Conservation (phyloP, 768 basidiomycete species). For the Trametes maxima region DNA sequence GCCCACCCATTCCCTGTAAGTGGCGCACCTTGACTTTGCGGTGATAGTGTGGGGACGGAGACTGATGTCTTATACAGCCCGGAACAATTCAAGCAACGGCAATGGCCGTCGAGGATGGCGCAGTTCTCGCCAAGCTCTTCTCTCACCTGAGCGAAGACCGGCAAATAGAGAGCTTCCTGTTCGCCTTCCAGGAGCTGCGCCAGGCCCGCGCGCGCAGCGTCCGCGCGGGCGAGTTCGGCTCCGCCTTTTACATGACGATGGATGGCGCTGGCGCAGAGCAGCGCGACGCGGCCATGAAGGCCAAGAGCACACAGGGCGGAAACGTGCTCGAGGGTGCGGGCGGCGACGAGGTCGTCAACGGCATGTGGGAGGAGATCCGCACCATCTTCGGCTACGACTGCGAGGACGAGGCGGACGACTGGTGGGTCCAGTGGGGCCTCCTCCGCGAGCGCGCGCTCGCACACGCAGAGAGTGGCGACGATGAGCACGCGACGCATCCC, state of each 20-base stretch:
- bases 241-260: slow-evolving; percentile 26
- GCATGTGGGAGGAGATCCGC: slow-evolving; percentile 34
- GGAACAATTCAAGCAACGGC: slow-evolving; percentile 36
- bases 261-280: slow-evolving; percentile 25
- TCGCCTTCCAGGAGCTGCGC: slow-evolving; percentile 38
- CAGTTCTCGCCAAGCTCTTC: slow-evolving; percentile 42
- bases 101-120: slow-evolving; percentile 44
- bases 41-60: no score
- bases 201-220: slow-evolving; percentile 26
- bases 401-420: slow-evolving; percentile 41
- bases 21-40: not conserved
- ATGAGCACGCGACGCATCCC: not conserved
- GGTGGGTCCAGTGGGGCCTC: slow-evolving; percentile 41
- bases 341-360: slow-evolving; percentile 26
- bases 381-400: slow-evolving; percentile 39
- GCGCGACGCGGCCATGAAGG: slow-evolving; percentile 33
- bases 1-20: slow-evolving; percentile 41
- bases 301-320: slow-evolving; percentile 22
- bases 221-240: slow-evolving; percentile 25
- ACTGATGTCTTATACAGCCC: slow-evolving; percentile 27
- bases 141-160: slow-evolving; percentile 34
- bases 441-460: slow-evolving; percentile 29
- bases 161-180: slow-evolving; percentile 36
- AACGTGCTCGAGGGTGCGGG: slow-evolving; percentile 25
- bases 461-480: not conserved